Evolutionary conservation across 1,284 basidiomycete species (phyloP).

Genomic region (Fomitiporia mediterranea): DNA sequence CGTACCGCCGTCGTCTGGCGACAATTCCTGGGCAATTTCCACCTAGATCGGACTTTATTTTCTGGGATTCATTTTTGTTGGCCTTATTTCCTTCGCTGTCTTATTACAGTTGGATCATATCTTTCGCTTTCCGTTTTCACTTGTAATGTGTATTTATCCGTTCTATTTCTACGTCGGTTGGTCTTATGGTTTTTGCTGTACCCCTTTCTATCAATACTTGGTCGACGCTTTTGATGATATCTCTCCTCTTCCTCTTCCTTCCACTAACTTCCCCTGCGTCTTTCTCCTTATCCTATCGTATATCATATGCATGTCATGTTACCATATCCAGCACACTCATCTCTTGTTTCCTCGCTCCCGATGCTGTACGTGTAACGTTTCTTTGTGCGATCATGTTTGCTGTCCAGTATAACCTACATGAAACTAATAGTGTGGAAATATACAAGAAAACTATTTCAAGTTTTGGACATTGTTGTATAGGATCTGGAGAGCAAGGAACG

Average conservation of each 20-base stretch:
- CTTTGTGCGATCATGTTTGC: slow-evolving; percentile 8
- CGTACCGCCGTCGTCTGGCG: slow-evolving; percentile 47
- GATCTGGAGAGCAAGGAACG: no score
- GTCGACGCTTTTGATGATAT: slow-evolving; percentile 5
- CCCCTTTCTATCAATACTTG: background rate
- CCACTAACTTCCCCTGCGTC: background rate
- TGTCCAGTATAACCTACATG: slow-evolving; percentile 13
- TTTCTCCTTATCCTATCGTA: slow-evolving; percentile 15
- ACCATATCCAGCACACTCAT: slow-evolving; percentile 11
- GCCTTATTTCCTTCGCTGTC: slow-evolving; percentile 8
- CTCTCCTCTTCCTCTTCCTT: background rate
- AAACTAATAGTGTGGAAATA: slow-evolving; percentile 14
- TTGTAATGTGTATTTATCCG: slow-evolving; percentile 24
- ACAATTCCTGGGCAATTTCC: slow-evolving; percentile 70
- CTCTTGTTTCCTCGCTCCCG: background rate
- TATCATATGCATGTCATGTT: slow-evolving; percentile 19
- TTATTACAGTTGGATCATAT: slow-evolving; percentile 17
- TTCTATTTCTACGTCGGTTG: slow-evolving; percentile 28
- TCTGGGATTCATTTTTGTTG: slow-evolving; percentile 4
- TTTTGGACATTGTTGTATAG: no score
- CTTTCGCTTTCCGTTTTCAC: slow-evolving; percentile 24
- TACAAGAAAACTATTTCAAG: background rate
- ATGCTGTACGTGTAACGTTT: slow-evolving; percentile 16
- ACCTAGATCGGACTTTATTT: slow-evolving; percentile 32
- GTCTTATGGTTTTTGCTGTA: background rate